Evolutionary conservation across 257 asterid genomes (phyloP).

Genomic region (Buddleja alternifolia): DNA sequence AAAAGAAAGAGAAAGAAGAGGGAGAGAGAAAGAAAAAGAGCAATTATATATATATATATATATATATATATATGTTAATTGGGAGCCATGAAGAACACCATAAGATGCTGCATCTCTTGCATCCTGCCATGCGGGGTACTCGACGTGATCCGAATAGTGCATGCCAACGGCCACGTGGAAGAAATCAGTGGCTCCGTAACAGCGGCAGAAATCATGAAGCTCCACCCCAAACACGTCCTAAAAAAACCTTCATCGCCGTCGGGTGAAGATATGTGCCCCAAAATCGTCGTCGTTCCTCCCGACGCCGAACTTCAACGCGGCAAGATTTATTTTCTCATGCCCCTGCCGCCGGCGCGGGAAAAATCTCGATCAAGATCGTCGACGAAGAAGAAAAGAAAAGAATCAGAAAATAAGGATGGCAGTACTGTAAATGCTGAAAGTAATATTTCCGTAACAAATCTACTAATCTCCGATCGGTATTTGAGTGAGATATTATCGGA

Average conservation of each 20-base stretch:
- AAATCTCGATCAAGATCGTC: slow-evolving; percentile 37
- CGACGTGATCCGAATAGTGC: slow-evolving; percentile 91
- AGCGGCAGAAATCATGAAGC: slow-evolving; percentile 80
- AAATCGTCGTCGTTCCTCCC: slow-evolving; percentile 71
- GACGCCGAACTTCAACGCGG: slow-evolving; percentile 88
- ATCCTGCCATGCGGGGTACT: slow-evolving; percentile 97
- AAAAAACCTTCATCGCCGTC: slow-evolving; percentile 74
- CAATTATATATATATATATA: no score
- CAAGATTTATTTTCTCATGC: slow-evolving; percentile 89
- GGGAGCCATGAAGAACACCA: slow-evolving; percentile 59
- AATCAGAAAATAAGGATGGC: slow-evolving; percentile 10
- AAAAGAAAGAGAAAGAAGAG: slow-evolving; percentile 19
- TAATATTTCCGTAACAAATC: slow-evolving; percentile 25
- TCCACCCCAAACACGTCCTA: slow-evolving; percentile 81
- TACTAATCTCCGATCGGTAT: slow-evolving; percentile 60
- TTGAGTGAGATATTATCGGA: slow-evolving; percentile 84
- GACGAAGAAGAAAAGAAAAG: slow-evolving; percentile 53
- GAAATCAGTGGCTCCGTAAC: slow-evolving; percentile 67
- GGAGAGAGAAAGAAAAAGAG: background rate
- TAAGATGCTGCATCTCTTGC: slow-evolving; percentile 98
- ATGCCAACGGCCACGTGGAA: slow-evolving; percentile 80
- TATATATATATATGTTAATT: no score
- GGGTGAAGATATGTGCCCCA: slow-evolving; percentile 62
- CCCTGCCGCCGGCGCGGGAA: slow-evolving; percentile 56
- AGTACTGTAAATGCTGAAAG: background rate